These are phyloP conservation scores for Neonectria hederae DNA, from an alignment of 2,329 filamentous ascomycete genomes.

Conservation along the genomic window DNA sequence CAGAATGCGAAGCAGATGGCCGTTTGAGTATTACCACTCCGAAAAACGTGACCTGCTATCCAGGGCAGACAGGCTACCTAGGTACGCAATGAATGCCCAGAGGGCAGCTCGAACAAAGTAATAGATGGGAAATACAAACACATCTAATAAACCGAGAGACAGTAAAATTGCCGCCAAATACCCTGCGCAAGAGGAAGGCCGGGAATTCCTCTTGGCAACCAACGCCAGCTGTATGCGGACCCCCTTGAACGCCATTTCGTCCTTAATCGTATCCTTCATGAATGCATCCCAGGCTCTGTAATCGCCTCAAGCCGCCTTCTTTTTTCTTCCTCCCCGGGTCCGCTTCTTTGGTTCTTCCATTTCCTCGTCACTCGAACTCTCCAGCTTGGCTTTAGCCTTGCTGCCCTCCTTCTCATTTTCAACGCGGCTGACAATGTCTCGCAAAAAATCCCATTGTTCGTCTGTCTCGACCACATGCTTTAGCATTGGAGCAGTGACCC, in stretches of 20 bases:
- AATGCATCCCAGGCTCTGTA: slow-evolving; percentile 22
- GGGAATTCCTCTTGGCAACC: slow-evolving; percentile 32
- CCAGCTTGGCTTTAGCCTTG: slow-evolving; percentile 56
- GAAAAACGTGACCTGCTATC: background rate
- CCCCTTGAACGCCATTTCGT: slow-evolving; percentile 38
- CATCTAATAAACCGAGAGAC: slow-evolving; percentile 10
- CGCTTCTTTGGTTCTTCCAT: slow-evolving; percentile 58
- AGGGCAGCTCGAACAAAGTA: background rate
- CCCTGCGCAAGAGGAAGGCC: slow-evolving; percentile 19
- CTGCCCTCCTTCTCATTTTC: slow-evolving; percentile 64
- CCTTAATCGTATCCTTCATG: slow-evolving; percentile 43
- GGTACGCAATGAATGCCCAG: background rate
- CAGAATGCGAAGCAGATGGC: background rate
- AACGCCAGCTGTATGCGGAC: slow-evolving; percentile 42
- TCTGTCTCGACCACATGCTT: slow-evolving; percentile 90
- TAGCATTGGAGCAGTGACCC: slow-evolving; percentile 88
- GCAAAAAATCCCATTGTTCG: slow-evolving; percentile 93
- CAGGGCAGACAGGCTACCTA: background rate
- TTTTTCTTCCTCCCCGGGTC: slow-evolving; percentile 58
- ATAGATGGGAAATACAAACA: background rate
- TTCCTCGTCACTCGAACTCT: slow-evolving; percentile 64
- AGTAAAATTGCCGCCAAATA: slow-evolving; percentile 28
- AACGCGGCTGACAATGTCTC: slow-evolving; percentile 89
- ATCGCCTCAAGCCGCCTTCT: slow-evolving; percentile 53
- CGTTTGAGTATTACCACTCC: background rate